Evolutionary conservation across 2,329 filamentous ascomycete genomes (phyloP), one percentile per base, ranked within the genome.

Genomic region (Macrophomina phaseolina): DNA sequence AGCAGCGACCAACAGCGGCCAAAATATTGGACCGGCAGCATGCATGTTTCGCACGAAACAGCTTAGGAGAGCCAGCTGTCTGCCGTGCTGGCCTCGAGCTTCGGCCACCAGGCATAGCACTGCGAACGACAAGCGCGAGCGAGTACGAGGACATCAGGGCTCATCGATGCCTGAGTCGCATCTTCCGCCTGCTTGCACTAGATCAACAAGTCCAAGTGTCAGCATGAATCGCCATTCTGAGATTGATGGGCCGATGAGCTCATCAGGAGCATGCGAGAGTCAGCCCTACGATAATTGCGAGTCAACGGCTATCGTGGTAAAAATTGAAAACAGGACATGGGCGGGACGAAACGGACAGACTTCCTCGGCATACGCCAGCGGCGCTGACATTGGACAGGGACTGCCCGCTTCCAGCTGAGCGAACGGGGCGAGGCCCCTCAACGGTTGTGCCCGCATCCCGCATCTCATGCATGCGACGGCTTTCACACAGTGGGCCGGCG

Each of bases 31-130:
- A 9, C 55, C 38, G 55, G 40, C 28, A 34, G 40, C 23, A 30
- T 49, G 58, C 58, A 62, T 48, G 58, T 62, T 62, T 62, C 58
- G 58, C 42, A 62, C 58, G 58, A 62, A 62, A 28, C 42, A 62
- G 58, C 58, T 38, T 48, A 61, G 56, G 42, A 32, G n/a, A 61
- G 56, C 56, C 40, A 61, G 32, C 56, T 48, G 28, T 36, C 56
- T 18, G 30, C 42, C 14, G 30, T 34, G 49, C 49, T 53, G 49
- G 30, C 49, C 56, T 38, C 58, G 58, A 62, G 58, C 58, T 49
- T 49, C 58, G 56, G 4, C 53, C 36, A 42, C 53, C 53, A 36
- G 36, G 42, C 56, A 46, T 30, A 14, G 7, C 38, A 18, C 56
- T 45, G 55, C 34, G 6, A 42, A 16, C 38, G 55, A 32, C 23